Percentiles rank a stretch among this genome's conserved stretches.
Evolutionary conservation across 768 basidiomycete genomes (phyloP).

Genomic region (Tylopilus felleus): DNA sequence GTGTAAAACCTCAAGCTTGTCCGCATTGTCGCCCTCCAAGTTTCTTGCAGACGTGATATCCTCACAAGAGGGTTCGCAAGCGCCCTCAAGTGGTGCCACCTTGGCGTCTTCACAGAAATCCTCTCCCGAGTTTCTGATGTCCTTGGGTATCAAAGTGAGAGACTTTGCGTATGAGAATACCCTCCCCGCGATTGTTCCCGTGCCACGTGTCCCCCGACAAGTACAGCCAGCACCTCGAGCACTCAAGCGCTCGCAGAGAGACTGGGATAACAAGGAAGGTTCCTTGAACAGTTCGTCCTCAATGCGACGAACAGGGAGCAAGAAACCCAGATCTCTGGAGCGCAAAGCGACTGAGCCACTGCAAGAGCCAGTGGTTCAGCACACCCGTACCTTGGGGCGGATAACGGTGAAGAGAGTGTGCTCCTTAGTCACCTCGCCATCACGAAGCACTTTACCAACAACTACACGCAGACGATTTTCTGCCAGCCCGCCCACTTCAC

Average conservation of each 20-base stretch:
- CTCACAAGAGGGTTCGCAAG: conserved; percentile 20
- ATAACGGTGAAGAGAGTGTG: conserved; percentile 12
- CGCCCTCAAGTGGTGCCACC: conserved; percentile 1
- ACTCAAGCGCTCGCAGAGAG: conserved; percentile 38
- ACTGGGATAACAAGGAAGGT: conserved; percentile 30
- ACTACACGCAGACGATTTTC: conserved; percentile 8
- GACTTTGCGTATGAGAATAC: conserved; percentile 71
- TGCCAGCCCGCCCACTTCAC: conserved; percentile 26
- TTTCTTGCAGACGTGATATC: conserved; percentile 7
- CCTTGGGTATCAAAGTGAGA: conserved; percentile 42
- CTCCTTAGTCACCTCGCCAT: conserved; percentile 11
- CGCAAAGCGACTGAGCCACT: conserved; percentile 36
- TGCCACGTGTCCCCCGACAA: conserved; percentile 46
- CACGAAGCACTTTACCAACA: conserved; percentile 6
- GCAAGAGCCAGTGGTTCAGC: conserved; percentile 18
- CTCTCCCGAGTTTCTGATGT: conserved; percentile 25
- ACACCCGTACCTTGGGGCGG: conserved; percentile 20
- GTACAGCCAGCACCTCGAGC: conserved; percentile 41
- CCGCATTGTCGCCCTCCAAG: conserved; percentile 25
- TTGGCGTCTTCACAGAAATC: conserved; percentile 34
- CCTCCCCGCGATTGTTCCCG: conserved; percentile 56
- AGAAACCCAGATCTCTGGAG: conserved; percentile 28
- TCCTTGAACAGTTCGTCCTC: conserved; percentile 1
- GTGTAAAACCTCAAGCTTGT: conserved; percentile 33
- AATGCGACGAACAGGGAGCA: conserved; percentile 4